Evolutionary conservation across 1,139 yeast genomes (phyloP).

Genomic region (Nakaseomyces sp.): DNA sequence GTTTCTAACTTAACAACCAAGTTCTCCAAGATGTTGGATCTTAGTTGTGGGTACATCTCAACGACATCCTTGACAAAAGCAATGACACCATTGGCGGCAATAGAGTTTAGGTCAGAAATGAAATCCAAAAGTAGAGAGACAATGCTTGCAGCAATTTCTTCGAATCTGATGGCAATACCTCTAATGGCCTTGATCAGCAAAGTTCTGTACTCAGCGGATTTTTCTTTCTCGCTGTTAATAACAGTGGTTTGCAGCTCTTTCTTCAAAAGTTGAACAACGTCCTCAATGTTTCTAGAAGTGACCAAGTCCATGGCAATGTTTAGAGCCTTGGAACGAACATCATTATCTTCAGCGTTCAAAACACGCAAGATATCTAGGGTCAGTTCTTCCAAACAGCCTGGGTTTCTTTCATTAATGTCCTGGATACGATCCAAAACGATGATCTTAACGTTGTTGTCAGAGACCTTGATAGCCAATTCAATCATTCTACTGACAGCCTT

Average conservation of each 20-base stretch:
- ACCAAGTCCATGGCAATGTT: constrained; percentile 74
- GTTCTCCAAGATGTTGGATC: constrained; percentile 56
- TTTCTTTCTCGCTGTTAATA: constrained; percentile 50
- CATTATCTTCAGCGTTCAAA: constrained; percentile 78
- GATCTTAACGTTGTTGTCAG: constrained; percentile 88
- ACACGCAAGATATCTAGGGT: constrained; percentile 82
- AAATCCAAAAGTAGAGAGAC: constrained; percentile 83
- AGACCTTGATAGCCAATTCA: constrained; percentile 81
- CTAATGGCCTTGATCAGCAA: constrained; percentile 82
- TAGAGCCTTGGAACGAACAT: constrained; percentile 81
- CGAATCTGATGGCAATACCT: constrained; percentile 78
- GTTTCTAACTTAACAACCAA: constrained; percentile 55
- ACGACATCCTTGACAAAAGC: constrained; percentile 87
- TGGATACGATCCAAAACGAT: constrained; percentile 83
- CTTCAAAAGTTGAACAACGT: constrained; percentile 81
- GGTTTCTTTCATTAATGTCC: constrained; percentile 63
- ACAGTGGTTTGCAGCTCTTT: constrained; percentile 79
- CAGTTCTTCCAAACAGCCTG: constrained; percentile 79
- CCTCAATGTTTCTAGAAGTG: constrained; percentile 85
- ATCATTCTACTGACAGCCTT: constrained; percentile 79
- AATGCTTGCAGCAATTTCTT: constrained; percentile 85
- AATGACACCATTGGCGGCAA: constrained; percentile 85
- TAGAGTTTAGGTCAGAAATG: constrained; percentile 70
- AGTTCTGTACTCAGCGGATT: constrained; percentile 80
- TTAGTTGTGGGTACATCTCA: constrained; percentile 79